Base-by-base conservation (phyloP, 768 basidiomycete genomes). In the Kwoniella botswanensis region DNA sequence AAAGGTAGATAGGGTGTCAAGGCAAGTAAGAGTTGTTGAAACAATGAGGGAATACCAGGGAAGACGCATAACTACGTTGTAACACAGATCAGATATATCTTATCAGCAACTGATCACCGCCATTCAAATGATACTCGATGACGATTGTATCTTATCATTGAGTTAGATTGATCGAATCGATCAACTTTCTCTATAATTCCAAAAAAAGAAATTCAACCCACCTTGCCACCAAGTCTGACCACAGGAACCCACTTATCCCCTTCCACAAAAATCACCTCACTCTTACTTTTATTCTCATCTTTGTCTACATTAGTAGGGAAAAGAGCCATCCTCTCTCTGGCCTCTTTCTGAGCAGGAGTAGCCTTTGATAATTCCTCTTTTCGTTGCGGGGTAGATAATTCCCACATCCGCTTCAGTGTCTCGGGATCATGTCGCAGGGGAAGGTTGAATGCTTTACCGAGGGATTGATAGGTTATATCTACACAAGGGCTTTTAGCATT, bases 161-260 rank as follows among this genome's bases (percentile, higher is more conserved):
- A 61, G 46, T 44, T 35, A 1, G 12, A 65, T 56, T 0, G 35
- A 35, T 7, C 35, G 35, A 35, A 35, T 35, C 0, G 6, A 35
- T 1, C 26, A n/a, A n/a, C 6, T 35, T 6, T 35, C 0, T 35
- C 35, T 35, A 0, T 35, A 0, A 35, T 35, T 35, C 0, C 7
- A 46, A 13, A 6, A 57, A 17, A 0, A 18, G 10, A 6, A 11
- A 46, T 41, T 3, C 18, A 41, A 73, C 80, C 67, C 70, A 81
- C 82, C 72, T 92, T 95, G 24, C 92, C 91, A 75, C 88, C 88
- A 2, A 97, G 86, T 18, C 93, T 87, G 0, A 96, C 90, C 13
- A 97, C 92, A 26, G 94, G 94, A n/a, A 95, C 94, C 92, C 93
- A 97, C 64, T 94, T 86, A 71, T 93, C 92, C 69, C 87, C 86